These are phyloP conservation scores for Pseudozyma sp. DNA, from an alignment of 1,284 basidiomycete species.

Conservation along the genomic window DNA sequence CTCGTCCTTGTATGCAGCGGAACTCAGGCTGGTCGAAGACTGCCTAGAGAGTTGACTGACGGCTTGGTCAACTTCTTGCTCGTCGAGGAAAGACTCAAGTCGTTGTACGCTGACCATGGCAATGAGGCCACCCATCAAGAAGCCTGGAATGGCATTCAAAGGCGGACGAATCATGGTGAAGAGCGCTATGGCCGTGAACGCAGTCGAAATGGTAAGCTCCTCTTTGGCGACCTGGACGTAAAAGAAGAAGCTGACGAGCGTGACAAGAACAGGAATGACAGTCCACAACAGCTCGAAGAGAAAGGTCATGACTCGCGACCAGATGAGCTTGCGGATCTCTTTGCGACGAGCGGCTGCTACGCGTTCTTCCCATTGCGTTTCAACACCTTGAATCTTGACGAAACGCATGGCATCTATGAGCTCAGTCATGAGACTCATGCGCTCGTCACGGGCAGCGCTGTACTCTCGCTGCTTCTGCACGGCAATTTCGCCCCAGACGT, in stretches of 20 bases:
- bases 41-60: constrained; percentile 35
- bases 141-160: constrained; percentile 71
- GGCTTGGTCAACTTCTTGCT: constrained; percentile 77
- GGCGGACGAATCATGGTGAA: constrained; percentile 56
- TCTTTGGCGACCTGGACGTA: constrained; percentile 54
- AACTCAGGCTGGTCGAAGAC: neutral
- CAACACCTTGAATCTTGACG: constrained; percentile 74
- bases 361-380: constrained; percentile 50
- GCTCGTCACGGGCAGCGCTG: constrained; percentile 80
- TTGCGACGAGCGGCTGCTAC: constrained; percentile 56
- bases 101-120: constrained; percentile 81
- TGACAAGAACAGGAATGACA: constrained; percentile 54
- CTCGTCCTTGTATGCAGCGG: constrained; percentile 72
- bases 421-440: constrained; percentile 87
- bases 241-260: constrained; percentile 59
- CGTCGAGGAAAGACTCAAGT: constrained; percentile 82
- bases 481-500: constrained; percentile 75
- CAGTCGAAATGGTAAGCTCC: constrained; percentile 55
- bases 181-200: constrained; percentile 58
- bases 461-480: constrained; percentile 79
- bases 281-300: constrained; percentile 70
- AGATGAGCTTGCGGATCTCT: constrained; percentile 62
- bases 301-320: constrained; percentile 60
- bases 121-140: constrained; percentile 49
- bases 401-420: constrained; percentile 79